Percentiles rank a stretch among this genome's conserved stretches.
phyloP scores from a whole-genome alignment of 2,329 filamentous ascomycete species.

The Arthrobotrys conoides region DNA sequence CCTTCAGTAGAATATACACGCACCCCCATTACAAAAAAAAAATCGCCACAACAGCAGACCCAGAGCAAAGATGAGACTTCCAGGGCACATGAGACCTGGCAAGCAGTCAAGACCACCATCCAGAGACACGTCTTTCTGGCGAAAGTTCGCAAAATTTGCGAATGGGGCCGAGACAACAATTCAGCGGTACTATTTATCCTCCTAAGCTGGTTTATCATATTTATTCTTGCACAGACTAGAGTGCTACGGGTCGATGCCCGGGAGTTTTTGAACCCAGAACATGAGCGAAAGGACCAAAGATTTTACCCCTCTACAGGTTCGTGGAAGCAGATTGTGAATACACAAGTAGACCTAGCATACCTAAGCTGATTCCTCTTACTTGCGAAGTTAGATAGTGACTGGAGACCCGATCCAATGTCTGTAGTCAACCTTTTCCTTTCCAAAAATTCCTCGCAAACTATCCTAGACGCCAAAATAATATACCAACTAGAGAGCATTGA shows the following conservation, averaged over 20 bases:
- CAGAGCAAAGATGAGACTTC: background rate
- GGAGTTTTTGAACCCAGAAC: conserved; percentile 10
- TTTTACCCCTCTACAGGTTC: conserved; percentile 38
- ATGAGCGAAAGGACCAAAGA: conserved; percentile 1
- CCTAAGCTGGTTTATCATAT: conserved; percentile 36
- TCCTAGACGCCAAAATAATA: conserved; percentile 54
- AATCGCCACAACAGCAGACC: background rate
- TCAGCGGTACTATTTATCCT: conserved; percentile 5
- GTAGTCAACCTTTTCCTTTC: conserved; percentile 48
- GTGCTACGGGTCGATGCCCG: conserved; percentile 36
- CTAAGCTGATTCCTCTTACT: conserved; percentile 2
- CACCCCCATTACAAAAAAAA: too few relatives aligned
- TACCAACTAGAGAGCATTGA: conserved; percentile 50
- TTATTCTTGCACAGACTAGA: conserved; percentile 44
- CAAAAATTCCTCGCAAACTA: conserved; percentile 49
- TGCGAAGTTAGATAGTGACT: conserved; percentile 44
- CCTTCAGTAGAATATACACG: background rate
- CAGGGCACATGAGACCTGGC: background rate
- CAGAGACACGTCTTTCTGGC: background rate
- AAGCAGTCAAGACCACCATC: background rate
- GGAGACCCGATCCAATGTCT: conserved; percentile 42
- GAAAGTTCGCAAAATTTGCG: background rate
- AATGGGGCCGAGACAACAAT: background rate
- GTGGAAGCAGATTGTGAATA: background rate
- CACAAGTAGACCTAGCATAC: background rate